Evolutionary conservation across 2,329 filamentous ascomycete genomes (phyloP).

Genomic region (Sporothrix pseudoabietina): DNA sequence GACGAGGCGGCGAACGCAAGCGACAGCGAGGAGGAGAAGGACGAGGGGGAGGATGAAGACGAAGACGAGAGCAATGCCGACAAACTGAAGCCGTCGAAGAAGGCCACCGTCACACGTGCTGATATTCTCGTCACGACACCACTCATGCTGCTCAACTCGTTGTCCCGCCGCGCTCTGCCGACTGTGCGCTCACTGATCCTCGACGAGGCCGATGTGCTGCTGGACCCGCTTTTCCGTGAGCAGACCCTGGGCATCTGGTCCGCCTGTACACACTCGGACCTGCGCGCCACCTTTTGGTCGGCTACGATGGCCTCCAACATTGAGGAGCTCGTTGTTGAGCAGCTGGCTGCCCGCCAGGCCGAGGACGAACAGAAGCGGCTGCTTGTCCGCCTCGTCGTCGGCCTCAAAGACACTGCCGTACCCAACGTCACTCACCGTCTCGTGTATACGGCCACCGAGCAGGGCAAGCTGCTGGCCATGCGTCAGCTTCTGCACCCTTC

Average conservation of each 20-base stretch:
- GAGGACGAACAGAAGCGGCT: constrained; percentile 43
- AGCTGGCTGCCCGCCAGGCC: constrained; percentile 50
- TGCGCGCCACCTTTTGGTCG: constrained; percentile 86
- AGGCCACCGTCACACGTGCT: constrained; percentile 60
- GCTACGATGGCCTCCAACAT: constrained; percentile 96
- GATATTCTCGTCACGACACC: constrained; percentile 83
- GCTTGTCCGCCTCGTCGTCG: constrained; percentile 86
- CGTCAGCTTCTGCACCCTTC: constrained; percentile 84
- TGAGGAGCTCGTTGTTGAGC: constrained; percentile 73
- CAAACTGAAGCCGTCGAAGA: not conserved
- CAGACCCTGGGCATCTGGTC: constrained; percentile 86
- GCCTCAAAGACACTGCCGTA: constrained; percentile 91
- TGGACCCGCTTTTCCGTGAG: constrained; percentile 86
- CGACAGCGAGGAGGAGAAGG: constrained; percentile 33
- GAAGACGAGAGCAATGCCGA: constrained; percentile 6
- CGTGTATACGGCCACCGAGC: constrained; percentile 87
- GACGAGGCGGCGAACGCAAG: constrained; percentile 43
- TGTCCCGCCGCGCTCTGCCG: constrained; percentile 56
- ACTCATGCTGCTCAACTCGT: constrained; percentile 72
- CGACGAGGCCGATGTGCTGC: constrained; percentile 92
- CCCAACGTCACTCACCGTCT: constrained; percentile 89
- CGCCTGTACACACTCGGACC: constrained; percentile 68
- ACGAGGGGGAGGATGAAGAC: constrained; percentile 42
- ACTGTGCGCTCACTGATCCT: constrained; percentile 74
- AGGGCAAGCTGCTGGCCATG: constrained; percentile 88